Percentiles rank a stretch among this genome's conserved stretches.
Conservation (phyloP, 129 eudicot species). For the sunflower (Helianthus annuus) region HanXRQr2.0-SUNRISE NC_035433.2:49416057-49416556, state of each 20-base stretch:
- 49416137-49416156: constrained; percentile 72
- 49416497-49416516: constrained; percentile 69
- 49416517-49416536: constrained; percentile 71
- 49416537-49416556: constrained; percentile 80
- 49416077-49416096: constrained; percentile 90
- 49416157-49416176: constrained; percentile 53
- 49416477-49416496: constrained; percentile 94
- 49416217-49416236: no score
- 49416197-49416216: background rate
- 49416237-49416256: background rate
- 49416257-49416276: constrained; percentile 45
- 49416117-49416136: constrained; percentile 87
- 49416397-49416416: constrained; percentile 77
- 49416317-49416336: constrained; percentile 84
- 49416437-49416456: constrained; percentile 80
- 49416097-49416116: constrained; percentile 87
- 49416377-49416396: constrained; percentile 75
- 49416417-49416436: constrained; percentile 90
- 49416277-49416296: constrained; percentile 72
- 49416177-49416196: background rate
- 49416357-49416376: constrained; percentile 79
- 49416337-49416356: constrained; percentile 92
- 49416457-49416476: constrained; percentile 71
- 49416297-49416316: constrained; percentile 95
- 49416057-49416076: constrained; percentile 94